These are phyloP conservation scores for Avena eriantha DNA, from an alignment of 176 grass and related monocot species.

Conservation along the genomic window DNA sequence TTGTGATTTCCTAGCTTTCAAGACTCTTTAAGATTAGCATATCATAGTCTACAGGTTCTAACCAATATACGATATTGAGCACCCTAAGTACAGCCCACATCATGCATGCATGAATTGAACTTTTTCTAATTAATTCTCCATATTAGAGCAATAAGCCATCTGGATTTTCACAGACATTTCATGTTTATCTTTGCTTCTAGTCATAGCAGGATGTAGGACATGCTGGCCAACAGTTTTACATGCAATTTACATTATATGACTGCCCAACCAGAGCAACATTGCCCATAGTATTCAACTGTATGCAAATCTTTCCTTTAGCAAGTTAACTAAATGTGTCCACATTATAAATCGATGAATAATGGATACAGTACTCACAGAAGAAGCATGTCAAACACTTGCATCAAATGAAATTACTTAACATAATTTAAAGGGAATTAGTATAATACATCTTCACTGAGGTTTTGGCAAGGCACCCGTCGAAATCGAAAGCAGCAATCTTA, in stretches of 20 bases:
- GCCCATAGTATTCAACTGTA: neutral
- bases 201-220: conserved; percentile 5
- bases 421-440: conserved; percentile 3
- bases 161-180: neutral
- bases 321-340: neutral
- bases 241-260: conserved; percentile 6
- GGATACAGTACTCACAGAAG: neutral
- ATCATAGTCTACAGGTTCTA: neutral
- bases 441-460: conserved; percentile 80
- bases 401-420: conserved; percentile 13
- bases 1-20: neutral
- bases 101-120: neutral
- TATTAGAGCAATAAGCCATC: neutral
- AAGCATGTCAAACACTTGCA: conserved; percentile 20
- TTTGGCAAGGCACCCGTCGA: conserved; percentile 87
- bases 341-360: neutral
- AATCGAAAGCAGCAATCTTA: conserved; percentile 99
- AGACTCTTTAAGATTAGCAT: neutral
- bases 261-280: neutral
- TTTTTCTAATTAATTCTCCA: neutral
- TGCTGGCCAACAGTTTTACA: neutral
- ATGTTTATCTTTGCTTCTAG: neutral
- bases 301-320: conserved; percentile 21
- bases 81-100: neutral
- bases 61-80: neutral